Base-by-base conservation (phyloP, 1,139 yeast genomes). In the Protomyces inouyei region DNA sequence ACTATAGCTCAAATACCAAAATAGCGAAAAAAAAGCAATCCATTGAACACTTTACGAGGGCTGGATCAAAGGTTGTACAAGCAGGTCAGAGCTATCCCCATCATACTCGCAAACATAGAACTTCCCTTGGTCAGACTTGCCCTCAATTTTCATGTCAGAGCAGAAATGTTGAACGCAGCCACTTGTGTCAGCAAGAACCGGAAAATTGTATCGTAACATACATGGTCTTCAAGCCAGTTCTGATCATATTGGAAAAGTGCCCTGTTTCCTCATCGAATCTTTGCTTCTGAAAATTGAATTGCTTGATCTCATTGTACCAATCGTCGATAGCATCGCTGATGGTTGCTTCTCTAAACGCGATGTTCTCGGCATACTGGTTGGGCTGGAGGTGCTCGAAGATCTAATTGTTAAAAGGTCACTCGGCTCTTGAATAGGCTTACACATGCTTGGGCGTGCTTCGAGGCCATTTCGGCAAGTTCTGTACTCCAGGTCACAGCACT, bases 271-370 rank as follows among this genome's bases (percentile, higher is more conserved):
- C 23, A 10, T 16, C 14, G 9, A n/a, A 43, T 43, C 18, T 43
- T 18, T 43, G 48, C 14, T 51, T 28, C 16, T 25, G 12, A 35
- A 23, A 51, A 21, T 51, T 18, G 37, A 25, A 51, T n/a, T 21
- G 23, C 14, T 32, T 21, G 36, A 38, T 40, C 21, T 57, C 61
- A n/a, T 57, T 55, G 40, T 57, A 57, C 61, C 61, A 57, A n/a
- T 40, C 61, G 14, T 52, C 9, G 35, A 59, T 35, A 18, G 54
- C 56, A 12, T 48, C 45, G 14, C 21, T 43, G 23, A 38, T n/a
- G 18, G 21, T 38, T 9, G 63, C 37, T 12, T 40, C 43, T 12
- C 52, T 51, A 16, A 35, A 25, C 12, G 57, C 63, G 32, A 59
- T 46, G 37, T 59, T 59, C 23, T 59, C 63, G 8, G 57, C 63